Evolutionary conservation across 164 flowering plant genomes (phyloP), one percentile per base, ranked within the genome.

Genomic region (Euptelea pleiosperma): DNA sequence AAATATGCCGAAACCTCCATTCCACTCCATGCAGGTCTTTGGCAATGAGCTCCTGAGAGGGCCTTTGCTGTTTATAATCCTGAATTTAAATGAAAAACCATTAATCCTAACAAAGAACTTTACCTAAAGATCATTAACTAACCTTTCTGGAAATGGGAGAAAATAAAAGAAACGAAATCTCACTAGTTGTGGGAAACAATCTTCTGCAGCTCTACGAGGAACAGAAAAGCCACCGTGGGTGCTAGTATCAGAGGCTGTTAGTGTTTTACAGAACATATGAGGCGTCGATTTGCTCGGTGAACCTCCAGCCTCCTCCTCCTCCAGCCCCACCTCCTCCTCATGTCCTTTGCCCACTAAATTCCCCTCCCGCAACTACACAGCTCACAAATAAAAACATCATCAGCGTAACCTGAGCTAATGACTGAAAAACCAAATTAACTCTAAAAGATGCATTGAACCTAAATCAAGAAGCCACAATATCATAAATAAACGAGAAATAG

Each of bases 141-240:
- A 52, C 30, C 26, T 19, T n/a, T 15, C 21, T 7, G 24, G 16
- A 54, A 35, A 40, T 6, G 28, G 52, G 22, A 30, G 47, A 58
- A 25, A 37, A 33, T 2, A 41, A 43, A 36, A 40, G 21, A 47
- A 51, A 39, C 48, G 51, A 24, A 48, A 42, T 52, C 72, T 67
- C 39, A 89, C 98, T 70, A 92, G 72, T 57, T 91, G 86, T 44
- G 96, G 91, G 68, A 92, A 92, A 61, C 98, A 92, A 63, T 92
- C 98, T 68, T 92, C 98, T 8, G 98, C 98, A 62, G 98, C 98
- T 70, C 98, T 72, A 25, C 98, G 89, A 45, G 98, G 98, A 62
- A 92, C 98, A 33, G 98, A 92, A 67, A 92, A 92, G 36, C 98
- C 98, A 59, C 98, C 98, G 69, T 92, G 98, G 11, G 96, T 87